Evolutionary conservation across 805 yeast genomes (phyloP).

Genomic region (Candida argentea): DNA sequence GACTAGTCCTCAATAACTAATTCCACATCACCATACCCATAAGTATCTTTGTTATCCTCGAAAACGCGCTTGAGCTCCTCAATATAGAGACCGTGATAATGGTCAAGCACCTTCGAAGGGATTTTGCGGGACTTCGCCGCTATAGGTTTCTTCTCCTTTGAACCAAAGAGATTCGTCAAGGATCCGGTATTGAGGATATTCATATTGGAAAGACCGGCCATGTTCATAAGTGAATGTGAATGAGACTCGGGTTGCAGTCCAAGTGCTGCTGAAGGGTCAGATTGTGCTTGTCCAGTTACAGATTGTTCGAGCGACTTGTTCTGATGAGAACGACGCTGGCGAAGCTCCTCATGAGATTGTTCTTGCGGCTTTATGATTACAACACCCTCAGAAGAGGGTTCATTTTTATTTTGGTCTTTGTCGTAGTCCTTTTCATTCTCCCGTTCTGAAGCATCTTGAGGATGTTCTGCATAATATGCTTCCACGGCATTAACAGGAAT

Average conservation of each 20-base stretch:
- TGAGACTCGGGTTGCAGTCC: neutral
- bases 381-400: no score
- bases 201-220: slow-evolving; percentile 30
- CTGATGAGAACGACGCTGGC: no score
- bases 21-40: slow-evolving; percentile 38
- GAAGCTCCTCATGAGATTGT: no score
- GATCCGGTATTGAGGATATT: slow-evolving; percentile 15
- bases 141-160: slow-evolving; percentile 7
- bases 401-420: slow-evolving; percentile 2
- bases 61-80: slow-evolving; percentile 53
- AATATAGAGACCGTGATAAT: slow-evolving; percentile 65
- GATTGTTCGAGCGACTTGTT: neutral
- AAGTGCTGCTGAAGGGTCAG: no score
- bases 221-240: neutral
- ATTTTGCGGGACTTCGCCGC: slow-evolving; percentile 19
- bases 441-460: slow-evolving; percentile 9
- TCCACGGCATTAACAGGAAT: slow-evolving; percentile 35
- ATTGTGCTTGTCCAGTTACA: no score
- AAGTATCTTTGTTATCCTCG: slow-evolving; percentile 54
- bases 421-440: slow-evolving; percentile 5
- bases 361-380: no score
- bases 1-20: slow-evolving; percentile 35
- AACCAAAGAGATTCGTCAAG: slow-evolving; percentile 20
- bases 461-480: slow-evolving; percentile 21
- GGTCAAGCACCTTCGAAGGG: slow-evolving; percentile 40